These are phyloP conservation scores for Dendrocalamus latiflorus DNA, from an alignment of 202 grass and related monocot genomes.

Conservation along the genomic window DNA sequence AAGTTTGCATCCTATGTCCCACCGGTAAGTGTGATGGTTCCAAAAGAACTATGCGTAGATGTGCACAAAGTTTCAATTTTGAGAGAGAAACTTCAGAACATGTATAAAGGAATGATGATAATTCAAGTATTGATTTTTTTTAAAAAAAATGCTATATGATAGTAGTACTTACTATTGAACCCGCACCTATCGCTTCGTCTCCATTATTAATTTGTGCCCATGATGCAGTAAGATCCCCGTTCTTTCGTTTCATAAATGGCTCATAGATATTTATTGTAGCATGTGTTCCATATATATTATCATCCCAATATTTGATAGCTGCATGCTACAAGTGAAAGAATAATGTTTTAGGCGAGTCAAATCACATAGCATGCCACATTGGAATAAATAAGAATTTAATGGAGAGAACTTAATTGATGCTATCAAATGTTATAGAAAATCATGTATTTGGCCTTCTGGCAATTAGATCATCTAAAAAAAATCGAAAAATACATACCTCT, in stretches of 20 bases:
- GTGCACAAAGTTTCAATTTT: no score
- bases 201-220: conserved; percentile 1
- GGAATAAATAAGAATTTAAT: no score
- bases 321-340: not conserved
- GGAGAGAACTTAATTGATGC: not conserved
- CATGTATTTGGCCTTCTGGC: not conserved
- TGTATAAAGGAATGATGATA: not conserved
- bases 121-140: not conserved
- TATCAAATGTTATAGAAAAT: not conserved
- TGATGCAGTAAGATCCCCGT: not conserved
- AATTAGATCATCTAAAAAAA: not conserved
- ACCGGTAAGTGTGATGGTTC: no score
- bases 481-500: not conserved
- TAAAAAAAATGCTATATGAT: not conserved
- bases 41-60: no score
- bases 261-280: not conserved
- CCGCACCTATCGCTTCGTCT: not conserved
- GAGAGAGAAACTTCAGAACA: no score
- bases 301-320: not conserved
- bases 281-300: not conserved
- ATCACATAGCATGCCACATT: not conserved
- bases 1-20: no score
- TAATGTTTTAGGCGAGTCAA: not conserved
- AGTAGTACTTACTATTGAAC: not conserved
- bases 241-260: not conserved